These are phyloP conservation scores for Solanum arcanum DNA, from an alignment of 257 asterid genomes.

Conservation along the genomic window DNA sequence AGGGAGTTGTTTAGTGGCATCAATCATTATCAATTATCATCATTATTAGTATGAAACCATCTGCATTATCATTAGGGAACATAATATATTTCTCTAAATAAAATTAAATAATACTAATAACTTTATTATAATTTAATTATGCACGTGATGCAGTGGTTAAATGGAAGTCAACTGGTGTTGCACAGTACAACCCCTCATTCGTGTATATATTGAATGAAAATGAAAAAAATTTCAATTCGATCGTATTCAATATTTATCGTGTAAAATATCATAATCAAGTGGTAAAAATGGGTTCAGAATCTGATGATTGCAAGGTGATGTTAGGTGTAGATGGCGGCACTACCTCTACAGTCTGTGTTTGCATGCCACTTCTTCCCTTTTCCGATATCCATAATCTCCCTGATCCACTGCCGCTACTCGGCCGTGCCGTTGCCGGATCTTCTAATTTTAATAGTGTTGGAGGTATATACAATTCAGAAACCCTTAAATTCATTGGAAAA, in stretches of 20 bases:
- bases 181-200: neutral
- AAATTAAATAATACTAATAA: too few species aligned
- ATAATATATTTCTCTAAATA: too few species aligned
- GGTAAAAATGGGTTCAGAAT: slow-evolving; percentile 17
- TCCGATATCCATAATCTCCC: slow-evolving; percentile 25
- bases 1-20: too few species aligned
- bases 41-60: neutral
- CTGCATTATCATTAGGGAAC: neutral
- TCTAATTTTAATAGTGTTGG: slow-evolving; percentile 96
- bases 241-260: neutral
- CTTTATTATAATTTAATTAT: too few species aligned
- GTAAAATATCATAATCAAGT: neutral
- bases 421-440: slow-evolving; percentile 77
- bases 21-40: neutral
- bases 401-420: slow-evolving; percentile 68
- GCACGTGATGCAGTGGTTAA: neutral
- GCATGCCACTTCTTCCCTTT: neutral
- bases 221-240: neutral
- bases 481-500: neutral
- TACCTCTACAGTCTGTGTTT: slow-evolving; percentile 17
- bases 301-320: slow-evolving; percentile 13
- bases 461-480: slow-evolving; percentile 26
- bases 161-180: neutral
- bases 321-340: slow-evolving; percentile 33
- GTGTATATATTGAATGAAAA: neutral